phyloP scores from a whole-genome alignment of 495 filamentous ascomycete species.

The Annulohypoxylon bovei region DNA sequence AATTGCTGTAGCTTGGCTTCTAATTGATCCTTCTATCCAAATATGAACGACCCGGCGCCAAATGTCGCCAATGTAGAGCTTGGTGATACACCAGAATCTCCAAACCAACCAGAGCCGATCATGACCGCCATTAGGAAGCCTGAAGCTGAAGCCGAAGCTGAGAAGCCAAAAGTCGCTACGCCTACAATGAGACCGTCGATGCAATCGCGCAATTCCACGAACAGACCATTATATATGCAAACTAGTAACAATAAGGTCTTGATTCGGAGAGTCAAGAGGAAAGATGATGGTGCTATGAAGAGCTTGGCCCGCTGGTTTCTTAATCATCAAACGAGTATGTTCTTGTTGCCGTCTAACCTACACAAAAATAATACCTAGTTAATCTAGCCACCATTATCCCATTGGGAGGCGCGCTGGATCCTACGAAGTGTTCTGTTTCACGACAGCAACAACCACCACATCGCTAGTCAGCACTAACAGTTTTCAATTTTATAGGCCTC shows the following conservation, averaged over 20 bases:
- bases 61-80: conserved; percentile 22
- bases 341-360: not conserved
- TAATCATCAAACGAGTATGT: conserved; percentile 64
- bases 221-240: conserved; percentile 61
- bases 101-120: not conserved
- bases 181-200: conserved; percentile 44
- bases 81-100: conserved; percentile 18
- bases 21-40: conserved; percentile 19
- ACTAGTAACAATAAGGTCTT: conserved; percentile 56
- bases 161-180: conserved; percentile 39
- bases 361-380: not conserved
- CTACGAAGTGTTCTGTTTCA: conserved; percentile 24
- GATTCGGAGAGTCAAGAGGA: conserved; percentile 58
- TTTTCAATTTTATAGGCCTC: conserved; percentile 64
- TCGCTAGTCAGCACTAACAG: conserved; percentile 24
- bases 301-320: conserved; percentile 60
- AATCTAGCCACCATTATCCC: not conserved
- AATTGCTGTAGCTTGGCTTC: not conserved
- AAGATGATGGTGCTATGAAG: conserved; percentile 55
- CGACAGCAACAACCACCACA: conserved; percentile 19
- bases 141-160: conserved; percentile 33
- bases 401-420: conserved; percentile 10
- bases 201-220: conserved; percentile 53
- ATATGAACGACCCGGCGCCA: conserved; percentile 33
- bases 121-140: conserved; percentile 25